Evolutionary conservation across 352 stramenopile species (phyloP).

Genomic region (Ochromonadaceae sp.): DNA sequence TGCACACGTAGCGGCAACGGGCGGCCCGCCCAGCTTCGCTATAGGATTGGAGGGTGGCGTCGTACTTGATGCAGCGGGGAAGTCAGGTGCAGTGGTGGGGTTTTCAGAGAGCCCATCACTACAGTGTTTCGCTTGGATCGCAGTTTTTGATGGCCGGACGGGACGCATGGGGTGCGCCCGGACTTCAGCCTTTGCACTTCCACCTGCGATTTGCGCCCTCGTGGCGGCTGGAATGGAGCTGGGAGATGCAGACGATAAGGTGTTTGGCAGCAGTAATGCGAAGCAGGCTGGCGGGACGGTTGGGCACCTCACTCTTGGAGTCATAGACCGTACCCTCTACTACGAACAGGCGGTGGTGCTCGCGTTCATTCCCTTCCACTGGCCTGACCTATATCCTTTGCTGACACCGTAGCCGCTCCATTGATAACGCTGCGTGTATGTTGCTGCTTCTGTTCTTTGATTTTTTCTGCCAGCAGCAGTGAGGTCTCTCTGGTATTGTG

Average conservation of each 20-base stretch:
- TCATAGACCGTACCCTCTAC: conserved; percentile 46
- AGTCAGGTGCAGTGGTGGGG: conserved; percentile 18
- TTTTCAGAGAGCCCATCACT: conserved; percentile 19
- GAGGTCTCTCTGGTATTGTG: no score
- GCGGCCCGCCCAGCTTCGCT: conserved; percentile 30
- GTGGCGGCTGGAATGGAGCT: conserved; percentile 48
- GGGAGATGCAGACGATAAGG: conserved; percentile 46
- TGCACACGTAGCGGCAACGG: background rate
- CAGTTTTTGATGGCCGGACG: conserved; percentile 18
- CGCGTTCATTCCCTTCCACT: conserved; percentile 41
- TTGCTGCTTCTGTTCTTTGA: no score
- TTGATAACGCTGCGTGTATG: no score
- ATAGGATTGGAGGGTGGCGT: conserved; percentile 54
- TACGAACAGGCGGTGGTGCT: conserved; percentile 52
- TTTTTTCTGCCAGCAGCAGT: no score
- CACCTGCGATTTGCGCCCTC: conserved; percentile 35
- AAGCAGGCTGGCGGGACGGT: conserved; percentile 49
- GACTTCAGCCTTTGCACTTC: conserved; percentile 46
- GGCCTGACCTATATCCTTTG: background rate
- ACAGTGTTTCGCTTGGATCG: conserved; percentile 29
- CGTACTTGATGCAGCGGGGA: conserved; percentile 25
- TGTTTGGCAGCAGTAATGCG: conserved; percentile 43
- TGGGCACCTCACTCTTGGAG: conserved; percentile 41
- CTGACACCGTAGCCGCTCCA: no score
- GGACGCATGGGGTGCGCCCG: conserved; percentile 34